Evolutionary conservation across 768 basidiomycete genomes (phyloP).

Genomic region (Lentinula guzmanii): DNA sequence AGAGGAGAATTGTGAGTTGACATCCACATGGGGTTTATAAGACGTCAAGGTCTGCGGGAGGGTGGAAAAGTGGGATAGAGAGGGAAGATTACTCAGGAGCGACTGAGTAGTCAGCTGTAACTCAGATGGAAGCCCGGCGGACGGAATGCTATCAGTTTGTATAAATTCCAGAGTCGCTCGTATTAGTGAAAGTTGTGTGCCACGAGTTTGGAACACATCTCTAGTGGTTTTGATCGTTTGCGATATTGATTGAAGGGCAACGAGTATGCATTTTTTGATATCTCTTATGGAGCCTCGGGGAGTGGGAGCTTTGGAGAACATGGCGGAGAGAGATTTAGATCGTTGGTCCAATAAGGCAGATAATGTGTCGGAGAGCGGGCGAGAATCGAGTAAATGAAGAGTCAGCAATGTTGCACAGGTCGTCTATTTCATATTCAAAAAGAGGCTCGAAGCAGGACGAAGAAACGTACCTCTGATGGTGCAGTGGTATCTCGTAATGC

Average conservation of each 20-base stretch:
- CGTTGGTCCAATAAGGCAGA: constrained; percentile 68
- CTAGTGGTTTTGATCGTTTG: constrained; percentile 55
- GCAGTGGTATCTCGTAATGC: constrained; percentile 59
- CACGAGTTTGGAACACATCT: constrained; percentile 44
- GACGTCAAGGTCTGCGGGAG: constrained; percentile 65
- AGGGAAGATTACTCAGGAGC: constrained; percentile 68
- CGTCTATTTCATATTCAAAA: constrained; percentile 36
- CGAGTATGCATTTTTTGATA: constrained; percentile 47
- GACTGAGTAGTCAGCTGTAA: constrained; percentile 60
- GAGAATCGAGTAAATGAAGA: constrained; percentile 84
- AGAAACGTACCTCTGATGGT: constrained; percentile 43
- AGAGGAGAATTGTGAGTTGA: constrained; percentile 50
- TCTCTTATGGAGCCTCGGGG: constrained; percentile 30
- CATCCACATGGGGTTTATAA: constrained; percentile 84
- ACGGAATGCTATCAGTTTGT: constrained; percentile 39
- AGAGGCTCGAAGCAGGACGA: neutral
- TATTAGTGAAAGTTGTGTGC: constrained; percentile 41
- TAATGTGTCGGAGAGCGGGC: constrained; percentile 70
- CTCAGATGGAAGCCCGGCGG: constrained; percentile 37
- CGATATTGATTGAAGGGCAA: constrained; percentile 48
- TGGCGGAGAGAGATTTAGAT: constrained; percentile 45
- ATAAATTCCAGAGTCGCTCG: constrained; percentile 52
- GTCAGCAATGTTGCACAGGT: constrained; percentile 75
- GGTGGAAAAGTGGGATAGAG: constrained; percentile 75
- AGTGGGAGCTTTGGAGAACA: constrained; percentile 30